These are phyloP conservation scores for Sistotremastrum suecicum DNA, from an alignment of 768 basidiomycete genomes.

Conservation along the genomic window DNA sequence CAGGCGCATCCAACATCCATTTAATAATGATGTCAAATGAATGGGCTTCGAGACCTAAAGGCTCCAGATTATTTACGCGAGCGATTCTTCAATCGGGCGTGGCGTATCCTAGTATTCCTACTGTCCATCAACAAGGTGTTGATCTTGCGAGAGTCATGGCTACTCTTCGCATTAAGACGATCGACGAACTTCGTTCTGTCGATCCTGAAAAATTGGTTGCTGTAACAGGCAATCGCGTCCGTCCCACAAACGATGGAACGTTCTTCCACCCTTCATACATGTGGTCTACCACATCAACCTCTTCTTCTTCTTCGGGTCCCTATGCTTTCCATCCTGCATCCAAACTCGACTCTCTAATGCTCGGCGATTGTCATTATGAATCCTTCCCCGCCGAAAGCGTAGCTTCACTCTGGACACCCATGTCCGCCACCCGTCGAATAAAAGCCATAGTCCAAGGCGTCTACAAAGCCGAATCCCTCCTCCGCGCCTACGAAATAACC, in stretches of 20 bases:
- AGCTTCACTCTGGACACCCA: slow-evolving; percentile 47
- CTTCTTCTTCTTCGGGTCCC: slow-evolving; percentile 6
- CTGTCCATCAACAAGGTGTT: slow-evolving; percentile 46
- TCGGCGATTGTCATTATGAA: slow-evolving; percentile 58
- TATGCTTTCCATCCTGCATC: slow-evolving; percentile 13
- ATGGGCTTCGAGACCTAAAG: slow-evolving; percentile 4
- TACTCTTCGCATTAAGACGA: slow-evolving; percentile 33
- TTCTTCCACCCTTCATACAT: slow-evolving; percentile 32
- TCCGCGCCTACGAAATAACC: slow-evolving; percentile 61
- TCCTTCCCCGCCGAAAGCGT: slow-evolving; percentile 48
- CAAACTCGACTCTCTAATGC: slow-evolving; percentile 52
- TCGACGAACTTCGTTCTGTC: slow-evolving; percentile 51
- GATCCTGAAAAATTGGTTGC: slow-evolving; percentile 42
- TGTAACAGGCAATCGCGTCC: slow-evolving; percentile 25
- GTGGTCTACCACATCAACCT: background rate
- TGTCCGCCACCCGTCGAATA: slow-evolving; percentile 47
- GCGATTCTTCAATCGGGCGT: slow-evolving; percentile 65
- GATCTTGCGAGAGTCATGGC: slow-evolving; percentile 53
- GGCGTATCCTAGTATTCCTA: slow-evolving; percentile 46
- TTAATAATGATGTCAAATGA: slow-evolving; percentile 53
- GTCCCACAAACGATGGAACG: slow-evolving; percentile 53
- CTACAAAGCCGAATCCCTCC: slow-evolving; percentile 40
- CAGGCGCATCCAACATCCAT: slow-evolving; percentile 43
- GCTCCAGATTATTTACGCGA: slow-evolving; percentile 48
- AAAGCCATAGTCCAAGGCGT: slow-evolving; percentile 66